Evolutionary conservation across 225 moss, liverwort and hornwort genomes (phyloP), one percentile per base, ranked within the genome.

Genomic region (Bryum argenteum): DNA sequence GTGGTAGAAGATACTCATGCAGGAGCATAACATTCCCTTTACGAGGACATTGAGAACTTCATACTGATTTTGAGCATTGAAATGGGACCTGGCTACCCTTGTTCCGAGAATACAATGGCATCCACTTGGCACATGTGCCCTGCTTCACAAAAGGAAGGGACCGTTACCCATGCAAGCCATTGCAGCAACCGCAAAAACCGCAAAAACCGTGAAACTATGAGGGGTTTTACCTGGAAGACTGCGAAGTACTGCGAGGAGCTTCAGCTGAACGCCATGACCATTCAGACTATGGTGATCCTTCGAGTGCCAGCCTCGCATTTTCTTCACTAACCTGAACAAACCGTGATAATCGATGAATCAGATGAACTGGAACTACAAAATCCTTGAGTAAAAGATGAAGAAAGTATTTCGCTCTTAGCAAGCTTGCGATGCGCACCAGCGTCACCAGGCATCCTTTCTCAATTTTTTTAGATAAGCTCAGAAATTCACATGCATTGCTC

Each of bases 251-350:
- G 56, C 28, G 14, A 12, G 57, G 28, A 28, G 28, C 28, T 28
- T 20, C 76, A 69, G 41, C 60, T 60, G 79, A 83, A 72, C 69
- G 68, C 41, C 69, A 61, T 69, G 76, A 76, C 81, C 59, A 65
- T 81, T 73, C 60, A 61, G 67, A 73, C 17, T 73, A 73, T 40
- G 61, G 69, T 64, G 69, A 61, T 77, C 60, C 40, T 24, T 65
- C 54, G 69, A 28, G 59, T 40, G 61, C 47, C 62, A 63, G 53
- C 45, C 58, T 42, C 58, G 79, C 8, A n/a, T 43, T 57, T 67
- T 45, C 5, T 61, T 33, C 26, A 43, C 19, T 63, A n/a, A 22
- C 23, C 57, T 63, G 42, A 66, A 61, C 19, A 65, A 60, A 47
- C 19, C 19, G 51, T 65, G 65, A 18, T 50, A 70, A 41, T 10